These are phyloP conservation scores for Coemansia sp. DNA, from an alignment of 192 early-diverging fungal genomes.

Conservation along the genomic window DNA sequence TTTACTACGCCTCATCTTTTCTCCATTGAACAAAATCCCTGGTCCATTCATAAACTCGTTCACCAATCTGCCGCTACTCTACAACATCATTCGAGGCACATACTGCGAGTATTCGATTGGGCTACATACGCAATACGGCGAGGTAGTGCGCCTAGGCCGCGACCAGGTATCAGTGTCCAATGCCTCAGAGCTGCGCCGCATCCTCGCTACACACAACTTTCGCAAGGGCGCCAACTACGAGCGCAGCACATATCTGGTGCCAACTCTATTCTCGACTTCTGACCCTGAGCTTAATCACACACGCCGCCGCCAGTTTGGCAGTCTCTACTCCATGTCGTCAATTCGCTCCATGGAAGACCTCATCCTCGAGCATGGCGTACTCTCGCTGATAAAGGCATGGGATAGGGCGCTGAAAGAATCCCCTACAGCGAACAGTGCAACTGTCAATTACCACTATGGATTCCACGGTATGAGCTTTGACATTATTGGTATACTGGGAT, in stretches of 20 bases:
- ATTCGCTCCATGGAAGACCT: conserved; percentile 25
- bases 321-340: conserved; percentile 24
- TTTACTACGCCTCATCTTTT: neutral
- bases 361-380: conserved; percentile 26
- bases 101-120: conserved; percentile 24
- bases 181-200: conserved; percentile 18
- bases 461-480: conserved; percentile 44
- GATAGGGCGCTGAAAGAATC: conserved; percentile 15
- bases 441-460: conserved; percentile 44
- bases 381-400: conserved; percentile 34
- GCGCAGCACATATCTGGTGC: conserved; percentile 10
- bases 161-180: conserved; percentile 39
- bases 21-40: conserved; percentile 29
- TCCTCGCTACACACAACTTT: conserved; percentile 43
- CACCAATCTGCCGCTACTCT: conserved; percentile 31
- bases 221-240: conserved; percentile 41
- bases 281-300: conserved; percentile 40
- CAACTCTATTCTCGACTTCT: conserved; percentile 36
- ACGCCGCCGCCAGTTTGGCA: conserved; percentile 36
- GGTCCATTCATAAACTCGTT: conserved; percentile 34
- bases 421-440: neutral
- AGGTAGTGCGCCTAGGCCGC: conserved; percentile 44
- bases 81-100: conserved; percentile 23
- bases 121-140: conserved; percentile 40
- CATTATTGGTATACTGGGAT: conserved; percentile 44